These are phyloP conservation scores for Trapa bicornis DNA, from an alignment of 345 rosid genomes.

Conservation along the genomic window DNA sequence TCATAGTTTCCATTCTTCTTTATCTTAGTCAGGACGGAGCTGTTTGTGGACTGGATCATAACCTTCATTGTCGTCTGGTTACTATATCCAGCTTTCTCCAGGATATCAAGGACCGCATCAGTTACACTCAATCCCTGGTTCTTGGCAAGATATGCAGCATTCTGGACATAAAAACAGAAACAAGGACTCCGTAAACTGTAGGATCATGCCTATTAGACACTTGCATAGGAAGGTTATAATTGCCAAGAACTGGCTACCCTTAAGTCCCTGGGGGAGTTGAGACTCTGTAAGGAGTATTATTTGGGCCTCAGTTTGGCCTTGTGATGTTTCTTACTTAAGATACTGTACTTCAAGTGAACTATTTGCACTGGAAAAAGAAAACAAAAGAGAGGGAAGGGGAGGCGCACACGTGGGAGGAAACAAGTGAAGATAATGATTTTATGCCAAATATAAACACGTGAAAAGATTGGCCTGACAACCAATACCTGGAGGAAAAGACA, in stretches of 20 bases:
- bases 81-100: conserved; percentile 52
- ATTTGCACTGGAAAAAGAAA: too few species aligned
- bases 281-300: too few species aligned
- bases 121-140: conserved; percentile 35
- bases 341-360: too few species aligned
- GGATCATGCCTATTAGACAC: too few species aligned
- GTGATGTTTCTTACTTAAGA: too few species aligned
- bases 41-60: conserved; percentile 72
- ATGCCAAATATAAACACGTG: not conserved
- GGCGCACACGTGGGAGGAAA: not conserved
- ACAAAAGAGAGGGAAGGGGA: too few species aligned
- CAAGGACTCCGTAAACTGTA: not conserved
- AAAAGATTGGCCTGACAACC: not conserved
- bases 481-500: too few species aligned
- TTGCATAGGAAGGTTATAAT: too few species aligned
- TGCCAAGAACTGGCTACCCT: too few species aligned
- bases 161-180: conserved; percentile 35
- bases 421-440: not conserved
- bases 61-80: conserved; percentile 36
- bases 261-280: too few species aligned
- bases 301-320: too few species aligned
- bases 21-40: conserved; percentile 56
- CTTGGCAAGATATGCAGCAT: conserved; percentile 59
- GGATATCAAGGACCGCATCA: conserved; percentile 41
- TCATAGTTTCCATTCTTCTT: conserved; percentile 35